Evolutionary conservation across 1,284 basidiomycete genomes (phyloP).

Genomic region (Tranzscheliella williamsii): DNA sequence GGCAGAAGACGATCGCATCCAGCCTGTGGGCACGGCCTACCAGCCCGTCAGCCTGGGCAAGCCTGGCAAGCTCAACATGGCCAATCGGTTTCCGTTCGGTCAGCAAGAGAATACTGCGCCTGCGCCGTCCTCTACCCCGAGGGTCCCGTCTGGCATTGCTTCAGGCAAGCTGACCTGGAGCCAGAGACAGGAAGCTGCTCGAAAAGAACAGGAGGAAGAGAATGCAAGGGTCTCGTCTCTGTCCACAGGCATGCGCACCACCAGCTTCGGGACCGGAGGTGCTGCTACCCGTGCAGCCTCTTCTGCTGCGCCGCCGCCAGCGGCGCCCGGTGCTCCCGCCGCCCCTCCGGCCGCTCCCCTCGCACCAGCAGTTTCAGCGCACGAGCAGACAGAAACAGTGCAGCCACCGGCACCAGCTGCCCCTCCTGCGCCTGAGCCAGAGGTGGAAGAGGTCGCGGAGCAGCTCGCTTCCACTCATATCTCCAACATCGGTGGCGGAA

Average conservation of each 20-base stretch:
- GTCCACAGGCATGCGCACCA: slow-evolving; percentile 17
- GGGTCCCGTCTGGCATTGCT: slow-evolving; percentile 30
- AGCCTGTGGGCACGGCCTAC: slow-evolving; percentile 58
- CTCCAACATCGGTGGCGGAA: background rate
- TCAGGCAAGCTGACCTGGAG: slow-evolving; percentile 58
- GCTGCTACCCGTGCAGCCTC: slow-evolving; percentile 7
- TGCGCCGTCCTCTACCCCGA: slow-evolving; percentile 19
- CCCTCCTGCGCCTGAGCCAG: slow-evolving; percentile 9
- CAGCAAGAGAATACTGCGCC: slow-evolving; percentile 26
- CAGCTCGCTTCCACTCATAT: slow-evolving; percentile 32
- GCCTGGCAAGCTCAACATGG: slow-evolving; percentile 57
- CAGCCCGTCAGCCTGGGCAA: slow-evolving; percentile 54
- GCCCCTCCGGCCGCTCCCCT: slow-evolving; percentile 28
- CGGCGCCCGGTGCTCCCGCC: slow-evolving; percentile 1
- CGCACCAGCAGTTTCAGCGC: slow-evolving; percentile 3
- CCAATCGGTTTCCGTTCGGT: slow-evolving; percentile 53
- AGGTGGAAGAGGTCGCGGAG: slow-evolving; percentile 10
- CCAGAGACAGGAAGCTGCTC: slow-evolving; percentile 55
- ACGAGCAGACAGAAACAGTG: slow-evolving; percentile 2
- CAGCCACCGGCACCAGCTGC: slow-evolving; percentile 21
- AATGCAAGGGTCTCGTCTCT: slow-evolving; percentile 29
- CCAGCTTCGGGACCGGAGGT: slow-evolving; percentile 19
- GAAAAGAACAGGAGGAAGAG: slow-evolving; percentile 52
- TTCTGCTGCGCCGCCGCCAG: slow-evolving; percentile 7
- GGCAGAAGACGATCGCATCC: slow-evolving; percentile 53